Evolutionary conservation across 192 early-diverging fungal species (phyloP), one percentile per base, ranked within the genome.

Genomic region (Rhizoclosmatium sp.): DNA sequence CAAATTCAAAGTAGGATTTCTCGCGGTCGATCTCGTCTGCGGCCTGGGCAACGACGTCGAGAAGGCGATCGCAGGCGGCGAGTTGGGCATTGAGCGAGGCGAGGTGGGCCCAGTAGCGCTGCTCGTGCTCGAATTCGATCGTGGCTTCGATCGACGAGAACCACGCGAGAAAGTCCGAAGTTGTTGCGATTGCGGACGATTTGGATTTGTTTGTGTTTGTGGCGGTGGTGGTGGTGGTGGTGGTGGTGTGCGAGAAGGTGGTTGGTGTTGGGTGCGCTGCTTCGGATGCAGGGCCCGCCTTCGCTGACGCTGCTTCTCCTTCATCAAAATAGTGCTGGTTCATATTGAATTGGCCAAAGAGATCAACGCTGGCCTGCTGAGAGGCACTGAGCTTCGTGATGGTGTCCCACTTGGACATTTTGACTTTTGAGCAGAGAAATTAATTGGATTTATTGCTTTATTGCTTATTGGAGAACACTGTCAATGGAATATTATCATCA

Each of bases 111-210:
- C 93, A 46, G 70, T 96, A 95, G 2, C 91, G 85, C 75, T 94
- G 94, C 75, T 96, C 95, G 75, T 94, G 94, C 71, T 93, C 95
- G 69, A 92, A 86, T 66, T 96, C 94, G 91, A 97, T 93, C 56
- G 93, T 90, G 46, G 84, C 78, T 80, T 98, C 95, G 4, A 94
- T 89, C 10, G 69, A 76, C 19, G 93, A 87, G 84, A 96, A 97
- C 98, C 98, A 99, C 75, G 95, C 92, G 69, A 98, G 90, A 72
- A 99, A 99, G 86, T 98, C 92, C 42, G 96, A 94, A 0, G 93
- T 92, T 2, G 92, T 98, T 62, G 96, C 92, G 51, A 98, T 93
- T 2, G 82, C 40, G 14, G 59, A 10, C 23, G 45, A 19, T 46
- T 0, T 7, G 9, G 69, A 23, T 56, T 71, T 39, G 42, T 16